Evolutionary conservation across 192 early-diverging fungal species (phyloP).

Genomic region (Coemansia sp.): DNA sequence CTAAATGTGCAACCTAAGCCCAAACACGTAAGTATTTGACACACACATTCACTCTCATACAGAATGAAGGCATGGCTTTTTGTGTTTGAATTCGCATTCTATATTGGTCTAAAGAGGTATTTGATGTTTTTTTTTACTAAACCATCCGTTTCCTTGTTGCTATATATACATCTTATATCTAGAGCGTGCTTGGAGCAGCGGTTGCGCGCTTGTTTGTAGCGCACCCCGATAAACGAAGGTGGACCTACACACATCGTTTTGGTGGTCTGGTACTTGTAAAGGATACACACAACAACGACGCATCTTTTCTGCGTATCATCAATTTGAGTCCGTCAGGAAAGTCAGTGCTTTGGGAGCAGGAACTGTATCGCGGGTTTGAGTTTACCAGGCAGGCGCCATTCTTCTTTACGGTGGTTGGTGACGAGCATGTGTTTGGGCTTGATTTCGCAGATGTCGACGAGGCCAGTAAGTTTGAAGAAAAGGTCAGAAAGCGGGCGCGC

Average conservation of each 20-base stretch:
- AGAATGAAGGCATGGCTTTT: neutral
- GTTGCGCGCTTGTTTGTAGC: slow-evolving; percentile 75
- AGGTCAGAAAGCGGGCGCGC: slow-evolving; percentile 46
- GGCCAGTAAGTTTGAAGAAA: slow-evolving; percentile 62
- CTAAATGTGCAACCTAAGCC: slow-evolving; percentile 59
- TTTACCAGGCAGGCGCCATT: slow-evolving; percentile 60
- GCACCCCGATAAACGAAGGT: slow-evolving; percentile 60
- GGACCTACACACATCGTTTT: slow-evolving; percentile 68
- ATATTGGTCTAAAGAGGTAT: too few relatives aligned
- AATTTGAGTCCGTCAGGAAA: slow-evolving; percentile 55
- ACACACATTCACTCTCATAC: neutral
- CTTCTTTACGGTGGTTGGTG: slow-evolving; percentile 70
- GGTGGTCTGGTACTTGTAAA: slow-evolving; percentile 69
- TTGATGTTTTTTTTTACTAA: neutral
- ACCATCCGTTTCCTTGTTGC: slow-evolving; percentile 15
- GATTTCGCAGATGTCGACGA: slow-evolving; percentile 70
- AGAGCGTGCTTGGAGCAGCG: slow-evolving; percentile 78
- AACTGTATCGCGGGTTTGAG: slow-evolving; percentile 71
- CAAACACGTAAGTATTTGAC: slow-evolving; percentile 51
- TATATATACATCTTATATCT: slow-evolving; percentile 10
- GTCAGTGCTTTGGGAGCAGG: slow-evolving; percentile 78
- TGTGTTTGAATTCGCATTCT: neutral
- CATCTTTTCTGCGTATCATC: slow-evolving; percentile 68
- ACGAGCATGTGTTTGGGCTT: slow-evolving; percentile 67
- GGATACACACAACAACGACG: slow-evolving; percentile 58